Evolutionary conservation across 2,329 filamentous ascomycete genomes (phyloP), one percentile per base, ranked within the genome.

Genomic region (Hortaea werneckii): DNA sequence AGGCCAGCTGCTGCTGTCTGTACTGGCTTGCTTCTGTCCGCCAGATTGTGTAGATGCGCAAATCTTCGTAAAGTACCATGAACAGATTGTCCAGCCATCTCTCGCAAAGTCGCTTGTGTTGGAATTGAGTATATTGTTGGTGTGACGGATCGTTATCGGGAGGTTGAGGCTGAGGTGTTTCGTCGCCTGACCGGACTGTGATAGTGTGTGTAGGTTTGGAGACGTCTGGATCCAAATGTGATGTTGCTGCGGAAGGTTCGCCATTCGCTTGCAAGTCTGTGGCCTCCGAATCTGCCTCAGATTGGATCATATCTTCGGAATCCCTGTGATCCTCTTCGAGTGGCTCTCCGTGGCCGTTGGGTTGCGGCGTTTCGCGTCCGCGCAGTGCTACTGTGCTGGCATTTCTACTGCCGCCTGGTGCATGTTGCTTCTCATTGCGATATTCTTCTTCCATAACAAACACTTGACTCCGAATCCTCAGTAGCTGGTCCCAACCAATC

Each of bases 391-490:
- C 83, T 39, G 83, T 86, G 70, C 87, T 92, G 41, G 88, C 78
- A 62, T 84, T 88, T 39, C 84, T 79, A 58, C 80, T 82, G 49
- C 67, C 60, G 40, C 66, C 60, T 11, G 69, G 62, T 41, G 71
- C 59, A 12, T 70, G 69, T 46, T 85, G 81, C 66, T 85, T 87
- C 68, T 96, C 92, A 46, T 83, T 85, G 41, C 92, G 81, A 63
- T 98, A 98, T 65, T 98, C 92, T 61, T 98, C 92, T 65, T 98
- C 92, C 92, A 98, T 98, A 41, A 98, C 92, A 58, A 98, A 98
- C 1, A 98, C 92, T 52, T 90, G 89, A 69, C 90, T 96, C 55
- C 92, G 79, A 59, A 94, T 95, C 66, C 87, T 94, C 43, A 98
- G 73, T 20, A 98, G 75, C 62, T 95, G 87, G 58, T 98, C 92